phyloP scores from a whole-genome alignment of 139 green algal genomes.

The Tetraselmis chui region DNA sequence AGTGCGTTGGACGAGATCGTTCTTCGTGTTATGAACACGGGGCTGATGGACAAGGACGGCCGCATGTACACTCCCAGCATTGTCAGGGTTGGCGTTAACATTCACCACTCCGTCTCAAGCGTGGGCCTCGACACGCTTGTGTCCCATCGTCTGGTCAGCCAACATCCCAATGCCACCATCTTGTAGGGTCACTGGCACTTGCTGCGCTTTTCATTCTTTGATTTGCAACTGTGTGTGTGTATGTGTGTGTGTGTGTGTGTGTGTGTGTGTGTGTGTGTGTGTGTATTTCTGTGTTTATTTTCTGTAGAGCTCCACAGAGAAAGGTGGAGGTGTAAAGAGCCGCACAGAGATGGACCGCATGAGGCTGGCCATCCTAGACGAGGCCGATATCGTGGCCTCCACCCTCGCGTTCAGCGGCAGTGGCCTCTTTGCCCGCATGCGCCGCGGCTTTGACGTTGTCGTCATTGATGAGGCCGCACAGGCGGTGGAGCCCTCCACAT shows the following conservation, averaged over 20 bases:
- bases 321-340: background rate
- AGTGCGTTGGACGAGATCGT: slow-evolving; percentile 84
- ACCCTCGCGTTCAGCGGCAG: slow-evolving; percentile 71
- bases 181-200: too few relatives aligned
- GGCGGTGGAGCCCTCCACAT: slow-evolving; percentile 51
- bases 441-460: slow-evolving; percentile 41
- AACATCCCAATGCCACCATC: too few relatives aligned
- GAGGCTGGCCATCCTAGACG: slow-evolving; percentile 58
- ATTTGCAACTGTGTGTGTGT: too few relatives aligned
- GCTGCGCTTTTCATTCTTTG: too few relatives aligned
- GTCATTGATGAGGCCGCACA: slow-evolving; percentile 71
- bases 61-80: slow-evolving; percentile 50
- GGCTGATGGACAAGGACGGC: slow-evolving; percentile 57
- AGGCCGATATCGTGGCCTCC: slow-evolving; percentile 72
- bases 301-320: background rate
- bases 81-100: slow-evolving; percentile 65
- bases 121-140: slow-evolving; percentile 64
- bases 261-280: too few relatives aligned
- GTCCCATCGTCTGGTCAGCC: slow-evolving; percentile 27
- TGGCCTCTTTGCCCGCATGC: slow-evolving; percentile 30
- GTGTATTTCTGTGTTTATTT: too few relatives aligned
- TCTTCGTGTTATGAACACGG: slow-evolving; percentile 43
- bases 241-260: too few relatives aligned
- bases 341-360: slow-evolving; percentile 37
- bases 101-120: slow-evolving; percentile 61